Base-by-base conservation (phyloP, 805 yeast species). In the Starmera amethionina region DNA sequence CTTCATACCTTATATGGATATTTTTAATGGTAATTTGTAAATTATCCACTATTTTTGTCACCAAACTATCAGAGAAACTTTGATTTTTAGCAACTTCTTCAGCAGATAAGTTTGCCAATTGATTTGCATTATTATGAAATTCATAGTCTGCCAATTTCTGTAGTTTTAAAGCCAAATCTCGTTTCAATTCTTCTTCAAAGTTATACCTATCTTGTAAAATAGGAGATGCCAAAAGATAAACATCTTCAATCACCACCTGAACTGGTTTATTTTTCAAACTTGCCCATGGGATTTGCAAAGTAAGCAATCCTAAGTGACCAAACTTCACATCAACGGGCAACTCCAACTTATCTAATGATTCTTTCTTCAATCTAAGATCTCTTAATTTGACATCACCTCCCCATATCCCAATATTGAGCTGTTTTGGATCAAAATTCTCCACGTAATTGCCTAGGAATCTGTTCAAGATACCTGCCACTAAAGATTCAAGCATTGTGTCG, bases 261-360 rank as follows among this genome's bases (percentile, higher is more conserved):
- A 90, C 97, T 0, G 99, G 97, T 53, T 89, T 85, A 16, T 84
- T 79, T 55, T 89, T 89, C 47, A 94, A 66, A 54, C 88, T 93
- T 1, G 97, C 82, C 97, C 97, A 94, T 0, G 99, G 98, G 32
- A 93, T 90, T 55, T 85, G 96, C 40, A 93, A 64, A 0, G 95
- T 82, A 46, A 93, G 68, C 49, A 82, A 85, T 2, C 97, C 98
- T 42, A 93, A 60, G 55, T 85, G 87, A 33, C 99, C 99, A 55
- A 82, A 83, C 45, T 76, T 74, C 12, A 94, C 90, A 57, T 89
- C 85, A 31, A 93, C 63, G 2, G 99, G 98, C 32, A 94, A 63
- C 46, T 83, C 77, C 47, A 93, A 72, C 50, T 82, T 74, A 60
- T 94, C 98, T 36, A 93, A 67, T 3, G 96, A 87, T 56, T 89